A percentile compares a stretch with the other conserved stretches of the same genome.
Evolutionary conservation across 768 basidiomycete genomes (phyloP).

Genomic region (Agaricus sinodeliciosus): DNA sequence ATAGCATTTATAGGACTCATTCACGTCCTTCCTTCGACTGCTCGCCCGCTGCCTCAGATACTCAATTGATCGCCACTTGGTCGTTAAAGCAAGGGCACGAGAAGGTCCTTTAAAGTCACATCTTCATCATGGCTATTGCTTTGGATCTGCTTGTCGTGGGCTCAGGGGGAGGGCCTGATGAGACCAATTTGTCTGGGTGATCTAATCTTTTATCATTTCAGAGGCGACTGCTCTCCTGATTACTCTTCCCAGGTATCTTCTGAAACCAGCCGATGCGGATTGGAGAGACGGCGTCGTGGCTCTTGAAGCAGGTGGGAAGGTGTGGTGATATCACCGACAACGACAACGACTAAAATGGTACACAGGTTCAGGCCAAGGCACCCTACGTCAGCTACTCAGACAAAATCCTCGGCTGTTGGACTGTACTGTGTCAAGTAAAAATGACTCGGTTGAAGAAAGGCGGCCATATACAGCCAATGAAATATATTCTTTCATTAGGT

Average conservation of each 20-base stretch:
- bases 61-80: too few relatives aligned
- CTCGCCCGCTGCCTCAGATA: too few relatives aligned
- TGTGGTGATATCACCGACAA: background rate
- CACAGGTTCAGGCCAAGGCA: constrained; percentile 81
- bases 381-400: constrained; percentile 55
- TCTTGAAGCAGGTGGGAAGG: constrained; percentile 74
- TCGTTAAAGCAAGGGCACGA: too few relatives aligned
- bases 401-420: constrained; percentile 48
- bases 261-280: constrained; percentile 57
- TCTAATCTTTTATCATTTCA: constrained; percentile 20
- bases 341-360: background rate
- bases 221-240: constrained; percentile 12
- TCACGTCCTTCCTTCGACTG: too few relatives aligned
- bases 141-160: constrained; percentile 78
- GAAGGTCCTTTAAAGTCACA: background rate
- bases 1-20: too few relatives aligned
- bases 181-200: constrained; percentile 84
- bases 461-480: constrained; percentile 34
- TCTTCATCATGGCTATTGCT: constrained; percentile 25
- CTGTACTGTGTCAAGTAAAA: constrained; percentile 20
- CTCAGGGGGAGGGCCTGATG: constrained; percentile 84
- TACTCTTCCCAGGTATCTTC: constrained; percentile 59
- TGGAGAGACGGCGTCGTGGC: constrained; percentile 85
- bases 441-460: constrained; percentile 13
- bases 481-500: constrained; percentile 52